These are phyloP conservation scores for Sisymbrium altissimum DNA, from an alignment of 345 rosid genomes.

Conservation along the genomic window DNA sequence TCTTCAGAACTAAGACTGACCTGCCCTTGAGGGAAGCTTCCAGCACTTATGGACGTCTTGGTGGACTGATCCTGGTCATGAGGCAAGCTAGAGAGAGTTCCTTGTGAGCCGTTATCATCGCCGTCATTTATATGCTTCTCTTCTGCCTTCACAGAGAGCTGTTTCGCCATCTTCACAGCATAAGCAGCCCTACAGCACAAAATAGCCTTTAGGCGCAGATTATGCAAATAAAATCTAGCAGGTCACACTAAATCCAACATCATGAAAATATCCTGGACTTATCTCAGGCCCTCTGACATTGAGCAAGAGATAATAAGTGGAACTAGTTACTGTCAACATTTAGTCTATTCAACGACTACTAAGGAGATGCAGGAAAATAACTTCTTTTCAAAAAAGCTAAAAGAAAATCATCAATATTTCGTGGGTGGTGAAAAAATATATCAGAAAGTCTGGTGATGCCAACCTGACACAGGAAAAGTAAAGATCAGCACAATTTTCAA, in stretches of 20 bases:
- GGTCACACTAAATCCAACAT: slow-evolving; percentile 10
- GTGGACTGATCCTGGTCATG: slow-evolving; percentile 75
- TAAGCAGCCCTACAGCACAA: slow-evolving; percentile 69
- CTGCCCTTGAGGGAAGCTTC: slow-evolving; percentile 89
- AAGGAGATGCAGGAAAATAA: background rate
- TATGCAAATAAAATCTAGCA: slow-evolving; percentile 1
- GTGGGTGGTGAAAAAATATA: slow-evolving; percentile 15
- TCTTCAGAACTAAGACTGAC: slow-evolving; percentile 88
- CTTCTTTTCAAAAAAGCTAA: background rate
- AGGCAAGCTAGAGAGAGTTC: slow-evolving; percentile 81
- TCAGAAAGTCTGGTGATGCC: slow-evolving; percentile 32
- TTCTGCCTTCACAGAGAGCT: slow-evolving; percentile 65
- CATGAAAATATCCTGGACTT: background rate
- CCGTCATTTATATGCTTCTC: slow-evolving; percentile 77
- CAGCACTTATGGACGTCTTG: slow-evolving; percentile 78
- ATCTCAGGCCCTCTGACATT: slow-evolving; percentile 7
- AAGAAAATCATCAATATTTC: slow-evolving; percentile 6
- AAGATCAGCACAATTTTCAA: slow-evolving; percentile 89
- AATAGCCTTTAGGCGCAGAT: slow-evolving; percentile 9
- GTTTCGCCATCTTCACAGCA: slow-evolving; percentile 85
- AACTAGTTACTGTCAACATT: background rate
- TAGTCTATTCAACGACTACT: background rate
- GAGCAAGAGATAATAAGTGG: background rate
- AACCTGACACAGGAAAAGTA: slow-evolving; percentile 97
- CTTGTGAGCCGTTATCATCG: slow-evolving; percentile 79